phyloP scores from a whole-genome alignment of 352 stramenopile genomes.

The Lagenidium giganteum region DNA sequence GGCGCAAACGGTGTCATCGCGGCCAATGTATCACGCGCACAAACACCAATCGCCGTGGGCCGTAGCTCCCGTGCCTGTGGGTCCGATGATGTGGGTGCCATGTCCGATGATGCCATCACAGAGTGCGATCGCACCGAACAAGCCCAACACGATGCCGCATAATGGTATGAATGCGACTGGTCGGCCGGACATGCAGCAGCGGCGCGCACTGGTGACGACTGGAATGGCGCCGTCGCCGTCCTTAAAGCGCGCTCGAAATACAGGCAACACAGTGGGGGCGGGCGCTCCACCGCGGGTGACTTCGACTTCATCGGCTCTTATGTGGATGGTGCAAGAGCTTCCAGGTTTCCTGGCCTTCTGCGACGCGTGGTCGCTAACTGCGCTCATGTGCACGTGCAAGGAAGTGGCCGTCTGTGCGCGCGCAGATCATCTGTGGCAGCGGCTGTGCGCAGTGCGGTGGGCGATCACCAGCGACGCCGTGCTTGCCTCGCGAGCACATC shows the following conservation, averaged over 20 bases:
- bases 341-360: constrained; percentile 37
- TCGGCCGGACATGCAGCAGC: too few relatives aligned
- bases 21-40: too few relatives aligned
- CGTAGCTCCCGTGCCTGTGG: constrained; percentile 23
- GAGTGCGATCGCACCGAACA: too few relatives aligned
- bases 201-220: too few relatives aligned
- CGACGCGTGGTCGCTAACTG: constrained; percentile 43
- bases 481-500: too few relatives aligned
- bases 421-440: constrained; percentile 25
- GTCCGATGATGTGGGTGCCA: constrained; percentile 36
- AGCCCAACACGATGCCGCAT: too few relatives aligned
- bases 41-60: too few relatives aligned
- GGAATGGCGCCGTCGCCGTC: too few relatives aligned
- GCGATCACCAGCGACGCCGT: background rate
- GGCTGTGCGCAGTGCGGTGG: constrained; percentile 31
- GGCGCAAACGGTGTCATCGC: too few relatives aligned
- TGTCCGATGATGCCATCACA: constrained; percentile 26
- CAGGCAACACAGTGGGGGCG: background rate
- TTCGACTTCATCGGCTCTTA: constrained; percentile 12
- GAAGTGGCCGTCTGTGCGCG: constrained; percentile 18
- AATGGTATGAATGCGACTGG: too few relatives aligned
- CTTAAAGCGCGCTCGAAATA: constrained; percentile 7
- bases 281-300: too few relatives aligned
- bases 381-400: constrained; percentile 25
- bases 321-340: constrained; percentile 34